Conservation (phyloP, 441 rosid genomes). For the Metrosideros polymorpha region DNA sequence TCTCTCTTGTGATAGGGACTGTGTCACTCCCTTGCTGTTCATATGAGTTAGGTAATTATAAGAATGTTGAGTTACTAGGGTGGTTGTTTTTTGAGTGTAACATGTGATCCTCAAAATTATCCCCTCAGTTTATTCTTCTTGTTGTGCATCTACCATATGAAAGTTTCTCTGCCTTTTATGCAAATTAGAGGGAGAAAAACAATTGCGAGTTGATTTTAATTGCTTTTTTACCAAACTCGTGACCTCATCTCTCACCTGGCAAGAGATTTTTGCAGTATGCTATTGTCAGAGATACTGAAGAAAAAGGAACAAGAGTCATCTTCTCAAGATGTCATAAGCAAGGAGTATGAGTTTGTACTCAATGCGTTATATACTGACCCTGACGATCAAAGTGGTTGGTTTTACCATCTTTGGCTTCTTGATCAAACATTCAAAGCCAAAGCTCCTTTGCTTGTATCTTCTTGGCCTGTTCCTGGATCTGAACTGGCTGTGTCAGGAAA, state of each 20-base stretch:
- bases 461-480: constrained; percentile 85
- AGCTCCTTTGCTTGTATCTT: constrained; percentile 54
- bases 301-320: constrained; percentile 42
- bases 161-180: neutral
- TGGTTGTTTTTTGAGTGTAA: neutral
- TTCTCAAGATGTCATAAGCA: constrained; percentile 39
- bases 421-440: constrained; percentile 63
- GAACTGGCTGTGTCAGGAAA: constrained; percentile 29
- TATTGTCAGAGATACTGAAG: constrained; percentile 55
- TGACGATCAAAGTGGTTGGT: constrained; percentile 97
- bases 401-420: constrained; percentile 96
- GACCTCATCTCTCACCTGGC: neutral
- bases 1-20: neutral
- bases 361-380: constrained; percentile 79
- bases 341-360: constrained; percentile 65
- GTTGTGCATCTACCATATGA: neutral
- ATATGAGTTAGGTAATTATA: neutral
- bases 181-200: neutral
- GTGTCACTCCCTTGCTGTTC: neutral
- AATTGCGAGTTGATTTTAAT: neutral
- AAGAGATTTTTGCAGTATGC: constrained; percentile 48
- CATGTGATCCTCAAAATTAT: neutral
- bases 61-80: neutral
- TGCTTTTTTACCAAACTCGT: neutral
- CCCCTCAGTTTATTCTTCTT: neutral